These are phyloP conservation scores for Plasmodium cynomolgi DNA, from an alignment of 169 alveolate species.

Conservation along the genomic window DNA sequence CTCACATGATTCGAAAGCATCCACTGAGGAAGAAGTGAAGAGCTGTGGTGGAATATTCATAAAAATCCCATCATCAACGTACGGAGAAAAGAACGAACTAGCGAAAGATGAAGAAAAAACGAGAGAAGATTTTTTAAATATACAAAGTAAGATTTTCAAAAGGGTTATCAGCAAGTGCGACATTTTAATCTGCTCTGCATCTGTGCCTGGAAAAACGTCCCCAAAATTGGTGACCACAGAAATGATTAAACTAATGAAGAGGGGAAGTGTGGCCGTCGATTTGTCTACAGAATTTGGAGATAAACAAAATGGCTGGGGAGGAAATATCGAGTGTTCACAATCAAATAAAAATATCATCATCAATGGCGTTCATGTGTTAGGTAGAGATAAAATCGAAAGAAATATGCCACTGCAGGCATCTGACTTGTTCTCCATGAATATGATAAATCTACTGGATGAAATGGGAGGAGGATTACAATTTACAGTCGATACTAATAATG, in stretches of 20 bases:
- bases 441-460: slow-evolving; percentile 84
- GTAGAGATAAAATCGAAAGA: slow-evolving; percentile 90
- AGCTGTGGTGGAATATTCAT: slow-evolving; percentile 86
- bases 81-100: slow-evolving; percentile 82
- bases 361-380: slow-evolving; percentile 90
- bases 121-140: slow-evolving; percentile 75
- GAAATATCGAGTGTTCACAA: slow-evolving; percentile 88
- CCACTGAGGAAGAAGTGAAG: slow-evolving; percentile 88
- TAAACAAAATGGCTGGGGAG: slow-evolving; percentile 89
- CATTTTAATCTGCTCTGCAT: slow-evolving; percentile 93
- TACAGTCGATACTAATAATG: slow-evolving; percentile 83
- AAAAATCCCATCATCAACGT: slow-evolving; percentile 87
- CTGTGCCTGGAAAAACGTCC: slow-evolving; percentile 93
- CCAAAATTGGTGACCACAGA: slow-evolving; percentile 90
- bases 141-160: slow-evolving; percentile 86
- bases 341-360: slow-evolving; percentile 83
- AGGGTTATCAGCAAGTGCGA: slow-evolving; percentile 89
- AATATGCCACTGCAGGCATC: slow-evolving; percentile 91
- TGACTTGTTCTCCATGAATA: slow-evolving; percentile 89
- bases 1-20: slow-evolving; percentile 89
- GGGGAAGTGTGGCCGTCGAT: slow-evolving; percentile 93
- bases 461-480: slow-evolving; percentile 86
- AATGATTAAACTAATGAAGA: slow-evolving; percentile 88
- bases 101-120: slow-evolving; percentile 7
- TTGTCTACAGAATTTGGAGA: slow-evolving; percentile 89